Evolutionary conservation across 2,329 filamentous ascomycete species (phyloP).

Genomic region (Calonectria montana): DNA sequence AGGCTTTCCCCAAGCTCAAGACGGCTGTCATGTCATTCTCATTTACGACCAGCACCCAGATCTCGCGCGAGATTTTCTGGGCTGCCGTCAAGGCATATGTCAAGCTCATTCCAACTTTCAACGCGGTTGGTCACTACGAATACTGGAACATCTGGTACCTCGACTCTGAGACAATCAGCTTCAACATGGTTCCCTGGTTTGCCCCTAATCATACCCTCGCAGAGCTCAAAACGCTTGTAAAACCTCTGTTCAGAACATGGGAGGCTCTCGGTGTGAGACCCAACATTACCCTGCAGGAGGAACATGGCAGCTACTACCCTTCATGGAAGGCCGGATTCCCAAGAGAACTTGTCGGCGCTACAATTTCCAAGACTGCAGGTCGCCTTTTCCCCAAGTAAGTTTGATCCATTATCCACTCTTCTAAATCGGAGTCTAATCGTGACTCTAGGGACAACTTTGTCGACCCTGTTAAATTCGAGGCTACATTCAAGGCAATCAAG

Average conservation of each 20-base stretch:
- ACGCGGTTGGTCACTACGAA: constrained; percentile 34
- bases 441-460: constrained; percentile 28
- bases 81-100: constrained; percentile 28
- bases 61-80: constrained; percentile 35
- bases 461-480: constrained; percentile 43
- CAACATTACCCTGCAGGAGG: constrained; percentile 20
- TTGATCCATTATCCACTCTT: too few relatives aligned
- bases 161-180: constrained; percentile 20
- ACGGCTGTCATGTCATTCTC: constrained; percentile 35
- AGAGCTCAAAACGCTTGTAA: constrained; percentile 21
- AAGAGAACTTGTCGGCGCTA: constrained; percentile 27
- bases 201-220: constrained; percentile 33
- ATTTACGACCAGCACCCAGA: constrained; percentile 28
- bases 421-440: background rate
- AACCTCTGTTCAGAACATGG: constrained; percentile 29
- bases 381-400: constrained; percentile 36
- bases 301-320: constrained; percentile 32
- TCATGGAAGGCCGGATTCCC: constrained; percentile 38
- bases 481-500: constrained; percentile 51
- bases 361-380: constrained; percentile 33
- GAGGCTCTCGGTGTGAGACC: constrained; percentile 23
- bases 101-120: constrained; percentile 30
- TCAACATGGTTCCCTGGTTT: constrained; percentile 38
- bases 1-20: constrained; percentile 49
- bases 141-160: constrained; percentile 37